Conservation (phyloP, 257 asterid genomes). For the Solanum chilense region DNA sequence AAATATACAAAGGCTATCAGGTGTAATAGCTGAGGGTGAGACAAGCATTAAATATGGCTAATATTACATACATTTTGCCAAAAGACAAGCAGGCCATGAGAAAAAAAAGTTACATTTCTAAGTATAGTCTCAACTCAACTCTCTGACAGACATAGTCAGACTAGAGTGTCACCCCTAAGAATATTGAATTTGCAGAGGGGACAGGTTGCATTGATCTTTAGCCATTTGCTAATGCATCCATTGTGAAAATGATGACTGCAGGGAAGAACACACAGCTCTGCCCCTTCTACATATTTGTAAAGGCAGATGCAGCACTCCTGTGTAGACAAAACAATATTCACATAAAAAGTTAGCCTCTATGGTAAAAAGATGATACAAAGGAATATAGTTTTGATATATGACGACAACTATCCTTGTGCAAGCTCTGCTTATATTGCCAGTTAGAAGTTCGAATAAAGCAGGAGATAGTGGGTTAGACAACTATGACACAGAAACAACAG, state of each 20-base stretch:
- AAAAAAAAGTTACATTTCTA: neutral
- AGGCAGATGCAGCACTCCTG: slow-evolving; percentile 98
- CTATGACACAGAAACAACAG: neutral
- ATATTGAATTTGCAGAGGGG: slow-evolving; percentile 86
- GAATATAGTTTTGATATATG: neutral
- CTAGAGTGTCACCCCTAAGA: slow-evolving; percentile 42
- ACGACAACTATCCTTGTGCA: neutral
- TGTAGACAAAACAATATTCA: neutral
- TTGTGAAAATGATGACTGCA: slow-evolving; percentile 94
- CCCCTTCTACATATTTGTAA: slow-evolving; percentile 55
- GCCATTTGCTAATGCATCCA: slow-evolving; percentile 73
- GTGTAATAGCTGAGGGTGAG: neutral
- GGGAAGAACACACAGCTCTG: slow-evolving; percentile 67
- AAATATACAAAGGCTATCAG: neutral
- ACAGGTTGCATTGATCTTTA: slow-evolving; percentile 78
- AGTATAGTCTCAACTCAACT: neutral
- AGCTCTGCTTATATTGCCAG: neutral
- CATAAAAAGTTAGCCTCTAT: neutral
- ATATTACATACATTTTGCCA: slow-evolving; percentile 25
- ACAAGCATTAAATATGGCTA: neutral
- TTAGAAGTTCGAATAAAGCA: neutral
- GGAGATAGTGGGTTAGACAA: neutral
- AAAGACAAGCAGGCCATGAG: neutral
- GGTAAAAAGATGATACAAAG: neutral
- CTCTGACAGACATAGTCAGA: slow-evolving; percentile 13